These are phyloP conservation scores for Trebouxiophyceae sp. DNA, from an alignment of 163 green algal species.

Conservation along the genomic window DNA sequence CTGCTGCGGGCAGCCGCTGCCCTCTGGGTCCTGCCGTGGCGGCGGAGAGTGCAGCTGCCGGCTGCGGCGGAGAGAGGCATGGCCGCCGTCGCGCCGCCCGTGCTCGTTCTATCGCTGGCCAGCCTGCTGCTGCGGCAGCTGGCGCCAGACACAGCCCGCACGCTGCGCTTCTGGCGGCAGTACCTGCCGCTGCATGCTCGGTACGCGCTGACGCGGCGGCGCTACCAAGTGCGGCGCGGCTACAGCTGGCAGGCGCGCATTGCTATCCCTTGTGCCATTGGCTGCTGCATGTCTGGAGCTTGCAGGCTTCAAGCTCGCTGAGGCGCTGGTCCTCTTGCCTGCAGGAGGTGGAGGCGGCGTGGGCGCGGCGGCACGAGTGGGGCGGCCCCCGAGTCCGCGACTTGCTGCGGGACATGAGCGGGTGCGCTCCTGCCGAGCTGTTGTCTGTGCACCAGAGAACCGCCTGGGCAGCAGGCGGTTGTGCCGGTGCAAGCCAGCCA, in stretches of 20 bases:
- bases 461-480: too few species aligned
- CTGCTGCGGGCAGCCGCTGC: too few species aligned
- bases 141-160: constrained; percentile 5
- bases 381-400: background rate
- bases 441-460: background rate
- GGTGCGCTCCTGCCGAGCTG: background rate
- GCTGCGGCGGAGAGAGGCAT: too few species aligned
- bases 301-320: too few species aligned
- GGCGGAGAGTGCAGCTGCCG: too few species aligned
- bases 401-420: constrained; percentile 9
- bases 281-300: too few species aligned
- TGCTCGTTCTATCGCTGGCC: background rate
- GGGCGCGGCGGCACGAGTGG: constrained; percentile 7
- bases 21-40: too few species aligned
- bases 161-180: constrained; percentile 2
- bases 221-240: constrained; percentile 5
- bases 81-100: too few species aligned
- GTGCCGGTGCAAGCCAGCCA: too few species aligned
- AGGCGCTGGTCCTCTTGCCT: background rate
- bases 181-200: constrained; percentile 11
- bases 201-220: background rate
- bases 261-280: too few species aligned
- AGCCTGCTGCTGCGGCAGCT: background rate
- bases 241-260: constrained; percentile 1
- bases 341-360: constrained; percentile 3